Base-by-base conservation (phyloP, 169 alveolate genomes). In the Babesia bovis region DNA sequence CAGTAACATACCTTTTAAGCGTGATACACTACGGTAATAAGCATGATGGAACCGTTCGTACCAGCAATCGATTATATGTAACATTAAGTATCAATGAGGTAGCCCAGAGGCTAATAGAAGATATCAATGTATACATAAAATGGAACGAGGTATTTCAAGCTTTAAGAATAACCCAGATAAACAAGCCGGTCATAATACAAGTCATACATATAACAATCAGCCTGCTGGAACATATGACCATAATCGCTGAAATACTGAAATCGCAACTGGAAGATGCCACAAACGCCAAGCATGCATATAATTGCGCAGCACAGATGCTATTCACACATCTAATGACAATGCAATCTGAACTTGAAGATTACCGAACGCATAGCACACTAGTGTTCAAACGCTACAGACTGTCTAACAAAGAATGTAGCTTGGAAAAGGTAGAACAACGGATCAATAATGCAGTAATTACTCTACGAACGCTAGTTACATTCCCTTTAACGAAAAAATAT, bases 121-220 rank as follows among this genome's bases (percentile, higher is more conserved):
- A 28, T 19, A 49, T 63, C 41, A 44, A n/a, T 15, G 35, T 30
- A 25, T 49, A 45, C 28, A 52, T 21, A 32, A n/a, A 9, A 19
- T 63, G 73, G 73, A 63, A 63, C 61, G 52, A 63, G 33, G 73
- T 60, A 21, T 49, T 63, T 25, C 73, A 63, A 25, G 49, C 38
- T 4, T 3, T 63, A n/a, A 63, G 19, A 19, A 42, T 36, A 17
- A 30, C 60, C 7, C 26, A 25, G 12, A 30, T n/a, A 17, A 63
- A 26, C 73, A 63, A 63, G 42, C 15, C 17, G 3, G 33, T 35
- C 13, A 33, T 35, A 17, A 36, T 2, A 3, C 4, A 4, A 1
- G 50, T 63, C 3, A 60, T 21, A 4, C 17, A 32, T 12, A 63
- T 63, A 21, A 19, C 50, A 1, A 17, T 17, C 25, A 25, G 33